Conservation (phyloP, 768 basidiomycete species). For the Daedaleopsis nitida region DNA sequence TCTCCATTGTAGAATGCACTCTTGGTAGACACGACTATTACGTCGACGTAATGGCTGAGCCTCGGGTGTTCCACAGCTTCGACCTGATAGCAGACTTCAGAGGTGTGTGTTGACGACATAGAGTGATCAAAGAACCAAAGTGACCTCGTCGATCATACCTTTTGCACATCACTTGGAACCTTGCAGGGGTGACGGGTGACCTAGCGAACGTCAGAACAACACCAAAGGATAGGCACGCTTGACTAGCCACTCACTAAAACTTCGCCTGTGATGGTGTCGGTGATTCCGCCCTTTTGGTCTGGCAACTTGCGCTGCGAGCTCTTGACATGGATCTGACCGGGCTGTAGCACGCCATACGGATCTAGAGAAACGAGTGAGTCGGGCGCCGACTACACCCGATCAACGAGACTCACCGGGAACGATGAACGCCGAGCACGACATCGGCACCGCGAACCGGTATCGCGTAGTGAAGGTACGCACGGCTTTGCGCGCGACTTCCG, state of each 20-base stretch:
- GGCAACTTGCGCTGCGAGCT: constrained; percentile 46
- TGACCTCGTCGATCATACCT: too few relatives aligned
- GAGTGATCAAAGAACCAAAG: too few relatives aligned
- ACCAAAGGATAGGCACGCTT: background rate
- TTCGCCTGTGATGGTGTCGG: constrained; percentile 56
- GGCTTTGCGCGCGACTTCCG: constrained; percentile 46
- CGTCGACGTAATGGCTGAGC: constrained; percentile 53
- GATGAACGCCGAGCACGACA: constrained; percentile 63
- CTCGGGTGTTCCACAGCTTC: constrained; percentile 54
- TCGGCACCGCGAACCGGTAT: constrained; percentile 53
- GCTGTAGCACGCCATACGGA: constrained; percentile 48
- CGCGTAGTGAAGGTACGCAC: constrained; percentile 45
- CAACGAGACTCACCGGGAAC: constrained; percentile 47
- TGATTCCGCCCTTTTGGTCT: constrained; percentile 42
- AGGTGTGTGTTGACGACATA: too few relatives aligned
- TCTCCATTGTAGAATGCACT: constrained; percentile 24
- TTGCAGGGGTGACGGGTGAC: constrained; percentile 70
- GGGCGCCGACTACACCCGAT: too few relatives aligned
- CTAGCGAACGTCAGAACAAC: constrained; percentile 29
- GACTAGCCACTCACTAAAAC: constrained; percentile 54
- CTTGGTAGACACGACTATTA: constrained; percentile 47
- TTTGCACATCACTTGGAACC: constrained; percentile 65
- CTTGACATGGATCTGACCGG: constrained; percentile 60
- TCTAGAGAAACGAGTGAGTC: constrained; percentile 39
- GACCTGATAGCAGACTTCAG: too few relatives aligned